Evolutionary conservation across 2,329 filamentous ascomycete genomes (phyloP).

Genomic region (Exophiala phaeomuriformis): DNA sequence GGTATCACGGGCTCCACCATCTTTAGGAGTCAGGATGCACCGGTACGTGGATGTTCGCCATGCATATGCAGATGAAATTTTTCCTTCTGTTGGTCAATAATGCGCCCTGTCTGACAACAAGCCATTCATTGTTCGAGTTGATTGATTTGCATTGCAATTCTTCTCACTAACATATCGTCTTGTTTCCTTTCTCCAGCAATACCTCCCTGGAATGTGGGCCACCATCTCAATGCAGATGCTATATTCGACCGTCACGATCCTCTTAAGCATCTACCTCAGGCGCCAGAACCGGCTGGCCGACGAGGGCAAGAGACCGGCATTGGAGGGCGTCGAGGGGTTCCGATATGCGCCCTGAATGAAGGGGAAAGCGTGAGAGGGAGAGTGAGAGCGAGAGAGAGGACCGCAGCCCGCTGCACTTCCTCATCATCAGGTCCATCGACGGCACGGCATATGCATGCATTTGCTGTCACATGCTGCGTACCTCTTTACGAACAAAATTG

Average conservation of each 20-base stretch:
- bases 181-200: conserved; percentile 4
- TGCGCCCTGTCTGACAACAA: no score
- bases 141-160: neutral
- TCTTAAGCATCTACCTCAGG: conserved; percentile 17
- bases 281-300: conserved; percentile 19
- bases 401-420: no score
- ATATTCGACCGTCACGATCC: conserved; percentile 9
- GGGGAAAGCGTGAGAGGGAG: neutral
- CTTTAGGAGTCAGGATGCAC: conserved; percentile 47
- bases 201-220: conserved; percentile 21
- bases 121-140: neutral
- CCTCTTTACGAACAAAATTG: no score
- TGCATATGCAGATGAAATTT: no score
- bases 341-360: conserved; percentile 15
- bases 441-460: no score
- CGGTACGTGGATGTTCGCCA: conserved; percentile 1
- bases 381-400: neutral
- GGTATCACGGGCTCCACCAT: conserved; percentile 36
- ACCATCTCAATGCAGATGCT: conserved; percentile 19
- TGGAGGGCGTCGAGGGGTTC: conserved; percentile 18
- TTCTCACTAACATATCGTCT: neutral
- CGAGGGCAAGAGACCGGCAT: conserved; percentile 15
- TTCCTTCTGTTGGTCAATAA: no score
- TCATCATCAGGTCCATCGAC: no score
- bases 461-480: no score